Base-by-base conservation (phyloP, 768 basidiomycete species). In the Hortiboletus campestris region DNA sequence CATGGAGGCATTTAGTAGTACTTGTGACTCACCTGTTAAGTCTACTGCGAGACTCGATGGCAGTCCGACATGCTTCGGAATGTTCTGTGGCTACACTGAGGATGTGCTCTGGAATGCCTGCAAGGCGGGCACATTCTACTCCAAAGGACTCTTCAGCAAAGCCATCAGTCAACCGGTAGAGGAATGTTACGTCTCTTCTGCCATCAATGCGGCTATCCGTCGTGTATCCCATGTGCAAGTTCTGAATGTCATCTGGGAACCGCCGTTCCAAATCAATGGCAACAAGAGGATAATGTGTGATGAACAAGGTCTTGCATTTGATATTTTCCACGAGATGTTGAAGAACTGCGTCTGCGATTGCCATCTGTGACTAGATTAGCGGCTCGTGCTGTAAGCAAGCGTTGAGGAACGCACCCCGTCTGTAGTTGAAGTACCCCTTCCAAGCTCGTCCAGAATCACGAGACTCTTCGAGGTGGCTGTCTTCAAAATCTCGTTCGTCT, bases 211-310 rank as follows among this genome's bases (percentile, higher is more conserved):
- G 79, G 31, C 75, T 76, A 13, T 88, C 84, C 39, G 86, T 83
- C 22, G 80, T 78, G 63, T 91, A 96, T 25, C 84, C 85, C 90
- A 98, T 95, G 65, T 97, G 94, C 62, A 89, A 68, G 66, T 94
- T 95, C 61, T 85, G 79, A 36, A 92, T 74, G 14, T 84, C 78
- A 14, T 66, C 57, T 1, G 87, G 84, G 66, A 81, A 88, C 54
- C 77, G 78, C 29, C 75, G 77, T 61, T 83, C 82, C 25, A 92
- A 66, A 42, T 84, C 84, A 5, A 77, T 72, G n/a, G 91, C 91
- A 13, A 96, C 82, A 35, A 86, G 75, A 4, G 94, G 94, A 65
- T 97, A 98, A 68, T 98, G 95, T 0, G 96, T 98, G 64, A 98
- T 96, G 71, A 98, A 98, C 35, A 98, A 72, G 1, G 89, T 90